Evolutionary conservation across 1,139 yeast genomes (phyloP), one percentile per base, ranked within the genome.

Genomic region (Diutina neorugosa): DNA sequence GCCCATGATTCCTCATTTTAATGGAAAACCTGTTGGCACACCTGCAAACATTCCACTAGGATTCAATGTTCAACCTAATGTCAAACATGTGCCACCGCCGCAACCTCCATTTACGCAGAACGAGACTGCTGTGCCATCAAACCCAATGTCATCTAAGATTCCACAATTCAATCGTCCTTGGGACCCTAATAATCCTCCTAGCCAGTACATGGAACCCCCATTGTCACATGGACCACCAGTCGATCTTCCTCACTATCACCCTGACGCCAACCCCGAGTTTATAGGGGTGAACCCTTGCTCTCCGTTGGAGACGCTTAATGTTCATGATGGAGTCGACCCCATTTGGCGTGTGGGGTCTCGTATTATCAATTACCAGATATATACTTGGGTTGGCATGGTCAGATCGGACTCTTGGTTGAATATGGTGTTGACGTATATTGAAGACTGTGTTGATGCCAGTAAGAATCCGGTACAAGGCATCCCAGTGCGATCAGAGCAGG

Each of bases 371-470:
- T 73, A 71, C 60, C 82, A 82, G 0, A 81, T 81, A 0, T 69
- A 77, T 53, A 63, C 80, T 0, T 76, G 80, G 78, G 61, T 74
- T 2, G 69, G 80, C 0, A 53, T 76, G 21, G 65, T 79, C 65
- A 71, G 72, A 55, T 73, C 73, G 54, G 86, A 81, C 60, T 69
- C 69, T 1, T 80, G 71, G 21, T 62, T 77, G 42, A 63, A 66
- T 18, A 64, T 70, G 8, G 57, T 70, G 23, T 63, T 70, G 61
- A 65, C 59, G 37, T 63, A 65, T 55, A 60, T 71, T 14, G 48
- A 63, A 20, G 64, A 63, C 25, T 58, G 60, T 44, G 66, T 64
- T 52, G 52, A 50, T 3, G 57, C 63, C 2, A n/a, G 52, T 56
- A 23, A 55, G 53, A 27, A 44, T 14, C 37, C 37, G 5, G 12